A percentile compares a stretch with the other conserved stretches of the same genome.
These are phyloP conservation scores for Pachyrhizus erosus DNA, from an alignment of 306 rosid genomes.

Conservation along the genomic window DNA sequence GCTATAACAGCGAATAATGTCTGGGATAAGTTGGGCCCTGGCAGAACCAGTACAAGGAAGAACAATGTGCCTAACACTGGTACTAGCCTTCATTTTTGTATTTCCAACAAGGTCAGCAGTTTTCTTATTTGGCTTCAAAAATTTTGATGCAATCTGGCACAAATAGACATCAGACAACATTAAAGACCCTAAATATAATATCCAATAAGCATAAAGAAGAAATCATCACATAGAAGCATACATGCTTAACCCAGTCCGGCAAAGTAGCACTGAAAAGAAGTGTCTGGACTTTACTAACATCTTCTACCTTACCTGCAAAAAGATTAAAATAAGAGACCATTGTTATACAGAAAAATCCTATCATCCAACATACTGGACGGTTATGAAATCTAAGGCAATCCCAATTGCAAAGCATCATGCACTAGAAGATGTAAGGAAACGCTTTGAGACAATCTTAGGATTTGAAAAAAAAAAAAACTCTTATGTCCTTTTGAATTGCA, in stretches of 20 bases:
- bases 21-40: constrained; percentile 84
- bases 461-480: background rate
- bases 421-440: background rate
- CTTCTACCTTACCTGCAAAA: constrained; percentile 75
- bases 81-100: constrained; percentile 91
- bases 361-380: background rate
- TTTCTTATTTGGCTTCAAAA: constrained; percentile 75
- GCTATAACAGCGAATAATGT: constrained; percentile 84
- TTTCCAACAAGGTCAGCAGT: constrained; percentile 91
- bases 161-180: background rate
- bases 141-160: constrained; percentile 74
- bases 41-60: constrained; percentile 85
- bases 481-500: background rate
- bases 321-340: constrained; percentile 2
- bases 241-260: constrained; percentile 86
- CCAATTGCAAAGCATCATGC: background rate
- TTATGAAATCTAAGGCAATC: background rate
- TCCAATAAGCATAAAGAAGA: constrained; percentile 12
- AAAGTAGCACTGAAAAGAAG: constrained; percentile 95
- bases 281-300: constrained; percentile 85
- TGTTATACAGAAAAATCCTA: background rate
- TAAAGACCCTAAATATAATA: background rate
- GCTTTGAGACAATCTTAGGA: background rate
- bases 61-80: constrained; percentile 79
- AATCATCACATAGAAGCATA: constrained; percentile 31